Base-by-base conservation (phyloP, 108 stramenopile genomes). In the Skeletonema menzelii region DNA sequence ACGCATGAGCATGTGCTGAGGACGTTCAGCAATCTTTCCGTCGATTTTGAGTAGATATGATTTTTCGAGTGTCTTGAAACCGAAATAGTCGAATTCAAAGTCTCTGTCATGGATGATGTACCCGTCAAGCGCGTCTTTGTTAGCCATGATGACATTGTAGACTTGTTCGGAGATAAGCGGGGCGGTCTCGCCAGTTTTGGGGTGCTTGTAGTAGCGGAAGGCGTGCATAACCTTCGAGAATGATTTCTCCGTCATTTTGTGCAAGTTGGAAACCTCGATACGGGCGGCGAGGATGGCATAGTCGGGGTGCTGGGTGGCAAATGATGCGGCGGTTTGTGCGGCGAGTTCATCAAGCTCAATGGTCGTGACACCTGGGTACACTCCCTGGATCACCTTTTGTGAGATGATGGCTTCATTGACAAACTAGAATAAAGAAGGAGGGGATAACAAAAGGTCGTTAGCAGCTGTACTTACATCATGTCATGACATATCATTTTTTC, bases 61-160 rank as follows among this genome's bases (percentile, higher is more conserved):
- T 68, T 98, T 92, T 77, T 98, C 97, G 47, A 99, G 87, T n/a
- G 98, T 99, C 87, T 99, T 99, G 93, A 99, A 99, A 24, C 98
- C 99, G 80, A 99, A 99, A 84, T 96, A 99, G 77, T 99, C 98
- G 73, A 93, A 96, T 71, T 96, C 96, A 80, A 95, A 97, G 80
- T 98, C 98, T 13, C 97, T 86, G 62, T 89, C 90, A 81, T 97
- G 95, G 47, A 89, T 85, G 72, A 98, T 79, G 72, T 93, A 92
- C 22, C 85, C 86, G 72, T 98, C 86, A 44, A 97, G 65, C 3
- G 46, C 55, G 32, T 97, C 95, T 73, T 85, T 92, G 87, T 97
- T 67, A 10, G 87, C 89, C 93, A 91, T 93, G 71, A 94, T 86
- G 42, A 90, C 88, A 22, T 92, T 69, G 85, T 97, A 95, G 34